These are phyloP conservation scores for Litsea cubeba DNA, from an alignment of 164 flowering plant genomes.

Conservation along the genomic window DNA sequence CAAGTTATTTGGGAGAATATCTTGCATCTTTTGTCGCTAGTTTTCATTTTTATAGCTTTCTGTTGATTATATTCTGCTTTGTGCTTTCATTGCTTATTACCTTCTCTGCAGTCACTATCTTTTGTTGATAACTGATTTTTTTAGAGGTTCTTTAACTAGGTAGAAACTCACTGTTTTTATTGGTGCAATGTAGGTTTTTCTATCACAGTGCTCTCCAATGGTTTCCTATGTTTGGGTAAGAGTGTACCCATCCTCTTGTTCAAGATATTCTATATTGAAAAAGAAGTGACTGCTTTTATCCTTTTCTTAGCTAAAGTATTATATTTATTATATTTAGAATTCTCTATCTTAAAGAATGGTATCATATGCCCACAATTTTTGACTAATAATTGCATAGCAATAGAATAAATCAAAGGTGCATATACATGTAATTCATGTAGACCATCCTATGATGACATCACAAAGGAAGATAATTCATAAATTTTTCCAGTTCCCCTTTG, in stretches of 20 bases:
- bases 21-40: background rate
- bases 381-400: background rate
- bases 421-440: background rate
- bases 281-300: background rate
- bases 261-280: conserved; percentile 1
- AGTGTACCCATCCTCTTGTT: conserved; percentile 10
- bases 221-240: conserved; percentile 90
- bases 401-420: background rate
- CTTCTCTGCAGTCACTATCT: background rate
- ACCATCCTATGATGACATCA: background rate
- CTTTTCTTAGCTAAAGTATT: background rate
- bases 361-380: background rate
- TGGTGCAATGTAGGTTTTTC: conserved; percentile 67
- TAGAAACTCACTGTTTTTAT: conserved; percentile 3
- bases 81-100: too few species aligned
- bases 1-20: too few species aligned
- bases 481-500: background rate
- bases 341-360: background rate
- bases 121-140: background rate
- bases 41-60: background rate
- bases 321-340: background rate
- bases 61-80: too few species aligned
- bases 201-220: conserved; percentile 94
- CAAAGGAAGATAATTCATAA: background rate
- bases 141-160: background rate